Conservation (phyloP, 768 basidiomycete genomes). For the Clathrus columnatus region DNA sequence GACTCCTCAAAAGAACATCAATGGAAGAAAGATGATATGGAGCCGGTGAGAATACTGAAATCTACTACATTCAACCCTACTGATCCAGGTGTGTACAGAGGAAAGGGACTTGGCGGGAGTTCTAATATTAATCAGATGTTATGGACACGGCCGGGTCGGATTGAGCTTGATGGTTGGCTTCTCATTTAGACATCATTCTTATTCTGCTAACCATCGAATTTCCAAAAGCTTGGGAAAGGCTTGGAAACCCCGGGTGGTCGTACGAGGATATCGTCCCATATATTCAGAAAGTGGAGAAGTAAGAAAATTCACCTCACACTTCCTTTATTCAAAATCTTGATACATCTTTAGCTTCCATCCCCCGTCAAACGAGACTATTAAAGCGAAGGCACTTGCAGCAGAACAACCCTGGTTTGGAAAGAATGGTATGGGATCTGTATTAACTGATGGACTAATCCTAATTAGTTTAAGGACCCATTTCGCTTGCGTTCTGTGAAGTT, state of each 20-base stretch:
- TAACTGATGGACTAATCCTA: background rate
- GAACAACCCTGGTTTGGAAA: background rate
- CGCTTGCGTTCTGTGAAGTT: too few relatives aligned
- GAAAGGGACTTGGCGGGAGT: conserved; percentile 31
- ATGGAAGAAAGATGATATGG: background rate
- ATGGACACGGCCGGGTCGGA: background rate
- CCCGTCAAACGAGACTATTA: background rate
- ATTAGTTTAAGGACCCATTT: background rate
- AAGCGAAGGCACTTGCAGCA: background rate
- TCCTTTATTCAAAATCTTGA: too few relatives aligned
- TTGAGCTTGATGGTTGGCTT: background rate
- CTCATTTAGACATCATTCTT: background rate
- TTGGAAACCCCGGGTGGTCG: conserved; percentile 50
- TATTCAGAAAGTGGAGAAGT: conserved; percentile 32
- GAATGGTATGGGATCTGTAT: background rate
- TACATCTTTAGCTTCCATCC: background rate
- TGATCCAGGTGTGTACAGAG: too few relatives aligned
- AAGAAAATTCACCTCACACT: too few relatives aligned
- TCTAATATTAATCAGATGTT: conserved; percentile 31
- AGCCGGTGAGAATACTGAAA: too few relatives aligned
- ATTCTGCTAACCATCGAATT: conserved; percentile 9
- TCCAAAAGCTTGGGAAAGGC: conserved; percentile 28
- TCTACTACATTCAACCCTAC: too few relatives aligned
- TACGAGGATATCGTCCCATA: conserved; percentile 36
- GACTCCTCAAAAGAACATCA: background rate